Base-by-base conservation (phyloP, 192 early-diverging fungal species). In the Backusella sp. region DNA sequence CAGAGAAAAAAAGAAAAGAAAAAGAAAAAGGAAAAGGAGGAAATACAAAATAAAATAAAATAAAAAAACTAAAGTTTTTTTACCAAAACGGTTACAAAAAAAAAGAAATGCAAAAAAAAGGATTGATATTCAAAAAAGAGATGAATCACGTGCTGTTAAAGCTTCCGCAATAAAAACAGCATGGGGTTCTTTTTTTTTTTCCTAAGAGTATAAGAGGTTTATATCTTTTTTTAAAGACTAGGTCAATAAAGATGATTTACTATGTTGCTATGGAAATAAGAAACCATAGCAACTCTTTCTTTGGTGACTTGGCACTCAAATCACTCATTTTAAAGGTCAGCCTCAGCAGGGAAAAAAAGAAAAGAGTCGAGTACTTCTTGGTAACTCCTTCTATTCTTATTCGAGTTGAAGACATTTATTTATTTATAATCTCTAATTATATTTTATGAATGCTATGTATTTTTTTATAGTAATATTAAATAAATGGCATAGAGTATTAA, bases 71-170 rank as follows among this genome's bases (percentile, higher is more conserved):
- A 30, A 30, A 30, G 11, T 66, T 66, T 66, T 67, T 67, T 67
- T 67, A 32, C 66, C 35, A 7, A 34, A 34, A 35, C 19, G 8
- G 34, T 32, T 19, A 67, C 30, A 68, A 66, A 66, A 19, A 67
- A 32, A 67, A 17, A 17, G 28, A 68, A 79, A 74, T 73, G 77
- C 66, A 34, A 68, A 68, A 15, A 73, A 74, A 73, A 74, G 66
- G 49, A 81, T 49, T 49, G 46, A 49, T 49, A 49, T 49, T 49
- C 80, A 6, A 67, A 73, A 52, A 28, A 62, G 56, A 62, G 56
- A 62, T 62, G 12, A 62, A 62, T 62, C 56, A 62, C 56, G 56
- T 62, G 56, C 56, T 26, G 21, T 2, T 14, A 62, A 62, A 62
- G 56, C 56, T 62, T 62, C 56, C 56, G 26, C 56, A 62, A 62